Evolutionary conservation across 1,284 basidiomycete species (phyloP).

Genomic region (Ustilago crameri): DNA sequence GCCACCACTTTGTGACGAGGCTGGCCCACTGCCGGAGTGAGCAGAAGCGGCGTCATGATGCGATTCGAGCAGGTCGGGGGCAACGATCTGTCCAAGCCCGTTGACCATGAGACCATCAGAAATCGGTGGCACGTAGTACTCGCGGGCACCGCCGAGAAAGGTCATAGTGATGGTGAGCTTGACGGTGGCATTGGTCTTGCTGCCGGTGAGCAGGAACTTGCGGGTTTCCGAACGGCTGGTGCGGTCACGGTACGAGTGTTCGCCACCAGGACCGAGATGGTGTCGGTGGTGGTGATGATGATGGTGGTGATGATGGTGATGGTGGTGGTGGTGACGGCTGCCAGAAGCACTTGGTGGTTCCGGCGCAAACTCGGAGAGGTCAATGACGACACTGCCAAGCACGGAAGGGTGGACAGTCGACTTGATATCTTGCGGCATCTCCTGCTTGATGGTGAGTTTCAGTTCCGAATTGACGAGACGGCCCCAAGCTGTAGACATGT

Average conservation of each 20-base stretch:
- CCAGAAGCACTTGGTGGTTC: conserved; percentile 69
- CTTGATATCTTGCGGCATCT: conserved; percentile 35
- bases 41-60: background rate
- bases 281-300: conserved; percentile 41
- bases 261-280: conserved; percentile 24
- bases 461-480: conserved; percentile 51
- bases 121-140: conserved; percentile 72
- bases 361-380: conserved; percentile 80
- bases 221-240: conserved; percentile 72
- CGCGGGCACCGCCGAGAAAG: conserved; percentile 73
- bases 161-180: conserved; percentile 76
- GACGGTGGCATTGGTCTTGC: conserved; percentile 81
- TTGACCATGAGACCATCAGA: conserved; percentile 55
- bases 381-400: conserved; percentile 76
- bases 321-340: conserved; percentile 40
- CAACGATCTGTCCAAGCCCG: conserved; percentile 27
- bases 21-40: conserved; percentile 2
- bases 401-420: conserved; percentile 54
- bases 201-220: conserved; percentile 78
- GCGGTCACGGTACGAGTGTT: conserved; percentile 32
- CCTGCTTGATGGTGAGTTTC: conserved; percentile 54
- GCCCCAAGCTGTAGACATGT: conserved; percentile 49
- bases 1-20: conserved; percentile 14
- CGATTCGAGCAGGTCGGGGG: conserved; percentile 17
- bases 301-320: conserved; percentile 49